Evolutionary conservation across 2,329 filamentous ascomycete species (phyloP), one percentile per base, ranked within the genome.

Genomic region (Arthrobotrys iridis): DNA sequence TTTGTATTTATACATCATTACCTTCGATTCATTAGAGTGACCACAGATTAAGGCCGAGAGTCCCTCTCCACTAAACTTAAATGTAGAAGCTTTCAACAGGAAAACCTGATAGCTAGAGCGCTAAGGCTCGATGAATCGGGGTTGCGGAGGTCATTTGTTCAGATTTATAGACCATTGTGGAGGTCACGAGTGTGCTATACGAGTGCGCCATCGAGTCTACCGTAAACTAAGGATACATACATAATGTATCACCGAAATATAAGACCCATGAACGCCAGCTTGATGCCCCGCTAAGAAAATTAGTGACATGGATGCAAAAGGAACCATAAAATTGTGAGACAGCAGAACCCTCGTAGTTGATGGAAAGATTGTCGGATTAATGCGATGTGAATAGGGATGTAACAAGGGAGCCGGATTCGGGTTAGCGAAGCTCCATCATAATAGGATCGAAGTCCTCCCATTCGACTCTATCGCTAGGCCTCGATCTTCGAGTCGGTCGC

Each of bases 401-500:
- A 43, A 52, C 15, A 40, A 50, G 15, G 5, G 46, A 37, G 22
- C 35, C n/a, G n/a, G n/a, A 22, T 2, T 37, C 35, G 20, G 43
- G n/a, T 57, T 63, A 75, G 40, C 71, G 71, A 59, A 75, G 30
- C 20, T 63, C 71, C 63, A 62, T 57, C 46, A 64, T 62, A 20
- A 52, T 28, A 18, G 71, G 71, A 30, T 75, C 71, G 15, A 75
- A 58, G 15, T 68, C 71, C 1, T 43, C 35, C 24, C 28, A 46
- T n/a, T 75, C 71, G 33, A 64, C 28, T 2, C 15, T 30, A 11
- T 13, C 33, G 40, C 0, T 30, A 30, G 20, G 10, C 4, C 11
- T 60, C 37, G n/a, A 13, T 41, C 18, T 57, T n/a, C 26, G 45
- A 13, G 33, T 15, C n/a, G 60, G 68, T 40, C 43, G 59, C 18